phyloP scores from a whole-genome alignment of 2,329 filamentous ascomycete genomes.

The Hirsutella rhossiliensis region DNA sequence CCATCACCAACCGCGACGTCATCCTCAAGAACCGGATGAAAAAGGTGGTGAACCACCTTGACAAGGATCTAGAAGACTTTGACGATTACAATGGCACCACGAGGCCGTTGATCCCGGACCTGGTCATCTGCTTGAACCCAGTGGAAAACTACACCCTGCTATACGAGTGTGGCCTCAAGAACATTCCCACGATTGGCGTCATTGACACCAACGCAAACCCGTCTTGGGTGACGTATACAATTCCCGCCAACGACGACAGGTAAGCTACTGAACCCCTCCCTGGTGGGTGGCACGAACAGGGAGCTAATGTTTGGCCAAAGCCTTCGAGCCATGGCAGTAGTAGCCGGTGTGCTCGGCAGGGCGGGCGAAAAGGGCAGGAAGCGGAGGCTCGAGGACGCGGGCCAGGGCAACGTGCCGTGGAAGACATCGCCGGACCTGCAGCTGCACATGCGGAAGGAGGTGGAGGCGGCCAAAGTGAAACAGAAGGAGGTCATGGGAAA shows the following conservation, averaged over 20 bases:
- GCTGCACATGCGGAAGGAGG: slow-evolving; percentile 23
- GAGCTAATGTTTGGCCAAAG: slow-evolving; percentile 27
- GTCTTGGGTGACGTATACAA: slow-evolving; percentile 89
- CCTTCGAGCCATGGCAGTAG: slow-evolving; percentile 67
- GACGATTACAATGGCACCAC: slow-evolving; percentile 50
- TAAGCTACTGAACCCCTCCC: slow-evolving; percentile 23
- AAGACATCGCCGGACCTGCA: slow-evolving; percentile 30
- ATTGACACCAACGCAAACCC: slow-evolving; percentile 91
- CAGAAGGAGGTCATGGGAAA: slow-evolving; percentile 24
- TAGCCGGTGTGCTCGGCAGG: slow-evolving; percentile 73
- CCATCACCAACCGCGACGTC: slow-evolving; percentile 84
- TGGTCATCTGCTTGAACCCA: slow-evolving; percentile 88
- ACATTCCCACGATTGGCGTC: slow-evolving; percentile 86
- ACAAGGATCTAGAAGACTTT: slow-evolving; percentile 49
- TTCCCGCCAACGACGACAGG: slow-evolving; percentile 95
- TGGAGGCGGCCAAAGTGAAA: slow-evolving; percentile 15
- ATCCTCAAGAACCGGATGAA: slow-evolving; percentile 61
- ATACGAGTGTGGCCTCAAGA: slow-evolving; percentile 80
- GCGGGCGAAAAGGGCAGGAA: slow-evolving; percentile 70
- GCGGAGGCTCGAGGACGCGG: slow-evolving; percentile 51
- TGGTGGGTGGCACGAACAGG: too few relatives aligned
- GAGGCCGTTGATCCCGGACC: slow-evolving; percentile 65
- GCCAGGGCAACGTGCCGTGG: slow-evolving; percentile 53
- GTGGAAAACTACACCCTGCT: slow-evolving; percentile 83
- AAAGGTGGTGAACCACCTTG: slow-evolving; percentile 67